These are phyloP conservation scores for Chenopodium suecicum DNA, from an alignment of 148 eudicot genomes.

Conservation along the genomic window DNA sequence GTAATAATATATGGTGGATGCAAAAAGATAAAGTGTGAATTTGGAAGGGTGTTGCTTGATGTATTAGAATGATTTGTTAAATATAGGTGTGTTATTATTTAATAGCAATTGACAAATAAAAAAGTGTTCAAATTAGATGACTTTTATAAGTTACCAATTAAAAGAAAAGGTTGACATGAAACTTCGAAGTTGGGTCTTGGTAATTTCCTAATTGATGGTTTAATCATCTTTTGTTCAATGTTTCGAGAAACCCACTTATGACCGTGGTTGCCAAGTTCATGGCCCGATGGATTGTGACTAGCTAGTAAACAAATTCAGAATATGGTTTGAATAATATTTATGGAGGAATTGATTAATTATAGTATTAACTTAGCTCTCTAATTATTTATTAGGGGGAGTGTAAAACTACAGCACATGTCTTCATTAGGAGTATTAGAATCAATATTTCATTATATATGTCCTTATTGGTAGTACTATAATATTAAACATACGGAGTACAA, in stretches of 20 bases:
- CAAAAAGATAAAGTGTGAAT: constrained; percentile 2
- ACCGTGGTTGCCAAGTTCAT: too few species aligned
- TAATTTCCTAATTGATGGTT: not conserved
- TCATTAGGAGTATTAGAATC: too few species aligned
- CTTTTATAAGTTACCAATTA: not conserved
- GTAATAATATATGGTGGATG: not conserved
- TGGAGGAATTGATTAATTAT: too few species aligned
- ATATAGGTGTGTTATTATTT: not conserved
- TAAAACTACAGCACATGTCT: too few species aligned
- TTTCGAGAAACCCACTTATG: constrained; percentile 18
- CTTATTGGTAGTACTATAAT: too few species aligned
- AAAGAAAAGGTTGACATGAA: constrained; percentile 24
- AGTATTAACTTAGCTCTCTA: too few species aligned
- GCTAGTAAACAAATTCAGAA: too few species aligned
- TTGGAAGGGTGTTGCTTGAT: constrained; percentile 18
- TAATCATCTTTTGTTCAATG: not conserved
- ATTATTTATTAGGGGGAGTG: too few species aligned
- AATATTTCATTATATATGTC: too few species aligned
- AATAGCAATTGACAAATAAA: not conserved
- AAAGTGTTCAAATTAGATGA: not conserved
- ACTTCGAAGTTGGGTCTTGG: constrained; percentile 16
- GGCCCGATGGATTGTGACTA: too few species aligned
- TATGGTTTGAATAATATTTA: too few species aligned
- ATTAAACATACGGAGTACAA: too few species aligned
- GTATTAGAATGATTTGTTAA: constrained; percentile 2